phyloP scores from a whole-genome alignment of 2,329 filamentous ascomycete genomes.

The Diaporthe humulicola region DNA sequence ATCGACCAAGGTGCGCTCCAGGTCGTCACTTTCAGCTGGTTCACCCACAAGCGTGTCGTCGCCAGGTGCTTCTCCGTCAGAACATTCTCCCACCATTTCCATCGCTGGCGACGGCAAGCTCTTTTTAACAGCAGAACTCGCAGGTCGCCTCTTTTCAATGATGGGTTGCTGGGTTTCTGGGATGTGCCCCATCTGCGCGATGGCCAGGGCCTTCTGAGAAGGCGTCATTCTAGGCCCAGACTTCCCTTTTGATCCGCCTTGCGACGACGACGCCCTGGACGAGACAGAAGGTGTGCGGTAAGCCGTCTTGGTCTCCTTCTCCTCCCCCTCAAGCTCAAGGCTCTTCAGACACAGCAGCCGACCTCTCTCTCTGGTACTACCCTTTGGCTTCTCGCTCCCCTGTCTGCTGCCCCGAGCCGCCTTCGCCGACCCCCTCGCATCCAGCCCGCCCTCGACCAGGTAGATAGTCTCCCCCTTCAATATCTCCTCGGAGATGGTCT shows the following conservation, averaged over 20 bases:
- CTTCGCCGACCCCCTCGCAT: background rate
- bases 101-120: constrained; percentile 7
- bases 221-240: constrained; percentile 30
- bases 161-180: background rate
- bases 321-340: background rate
- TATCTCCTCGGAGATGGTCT: constrained; percentile 27
- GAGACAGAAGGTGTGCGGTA: constrained; percentile 30
- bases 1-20: background rate
- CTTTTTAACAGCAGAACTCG: background rate
- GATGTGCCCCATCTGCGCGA: background rate
- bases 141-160: background rate
- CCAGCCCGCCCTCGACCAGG: constrained; percentile 24
- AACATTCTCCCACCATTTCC: background rate
- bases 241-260: background rate
- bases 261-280: constrained; percentile 25
- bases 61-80: background rate
- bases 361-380: background rate
- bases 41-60: background rate
- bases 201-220: constrained; percentile 30
- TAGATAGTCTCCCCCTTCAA: constrained; percentile 28
- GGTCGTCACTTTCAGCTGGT: background rate
- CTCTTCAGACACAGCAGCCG: constrained; percentile 6
- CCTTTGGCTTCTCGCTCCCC: background rate
- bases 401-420: background rate
- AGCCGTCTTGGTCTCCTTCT: background rate